Percentiles rank a stretch among this genome's conserved stretches.
phyloP scores from a whole-genome alignment of 2,329 filamentous ascomycete genomes.

The Passalora sequoiae region DNA sequence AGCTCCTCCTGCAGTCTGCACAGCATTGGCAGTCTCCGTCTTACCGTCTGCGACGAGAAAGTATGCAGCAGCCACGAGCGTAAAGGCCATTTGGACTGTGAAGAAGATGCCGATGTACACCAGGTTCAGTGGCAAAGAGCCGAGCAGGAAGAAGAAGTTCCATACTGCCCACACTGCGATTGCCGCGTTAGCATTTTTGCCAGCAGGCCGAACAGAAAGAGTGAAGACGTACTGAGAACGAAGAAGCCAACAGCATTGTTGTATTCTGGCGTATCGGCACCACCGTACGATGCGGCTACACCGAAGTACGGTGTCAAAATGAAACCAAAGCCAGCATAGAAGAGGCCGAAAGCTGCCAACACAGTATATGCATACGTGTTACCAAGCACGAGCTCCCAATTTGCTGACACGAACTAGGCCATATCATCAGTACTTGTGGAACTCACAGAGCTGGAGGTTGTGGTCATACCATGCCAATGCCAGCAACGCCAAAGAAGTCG shows the following conservation, averaged over 20 bases:
- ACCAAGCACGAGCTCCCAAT: conserved; percentile 52
- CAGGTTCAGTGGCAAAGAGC: conserved; percentile 43
- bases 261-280: conserved; percentile 38
- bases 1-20: conserved; percentile 44
- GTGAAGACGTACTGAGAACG: conserved; percentile 37
- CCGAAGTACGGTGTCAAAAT: conserved; percentile 47
- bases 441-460: neutral
- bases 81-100: conserved; percentile 44
- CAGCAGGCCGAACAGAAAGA: neutral
- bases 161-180: conserved; percentile 45
- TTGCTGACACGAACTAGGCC: conserved; percentile 43
- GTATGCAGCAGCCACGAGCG: conserved; percentile 42
- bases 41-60: conserved; percentile 45
- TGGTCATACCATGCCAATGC: conserved; percentile 44
- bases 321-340: conserved; percentile 48
- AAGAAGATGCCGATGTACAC: conserved; percentile 48
- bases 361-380: conserved; percentile 52
- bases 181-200: conserved; percentile 6
- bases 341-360: conserved; percentile 52
- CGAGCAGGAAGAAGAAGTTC: conserved; percentile 44
- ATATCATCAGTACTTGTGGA: conserved; percentile 5
- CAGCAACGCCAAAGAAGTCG: conserved; percentile 51
- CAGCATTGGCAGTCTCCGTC: conserved; percentile 28
- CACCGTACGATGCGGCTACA: conserved; percentile 42
- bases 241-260: conserved; percentile 50